Evolutionary conservation across 2,329 filamentous ascomycete genomes (phyloP).

Genomic region (Xylariales sp.): DNA sequence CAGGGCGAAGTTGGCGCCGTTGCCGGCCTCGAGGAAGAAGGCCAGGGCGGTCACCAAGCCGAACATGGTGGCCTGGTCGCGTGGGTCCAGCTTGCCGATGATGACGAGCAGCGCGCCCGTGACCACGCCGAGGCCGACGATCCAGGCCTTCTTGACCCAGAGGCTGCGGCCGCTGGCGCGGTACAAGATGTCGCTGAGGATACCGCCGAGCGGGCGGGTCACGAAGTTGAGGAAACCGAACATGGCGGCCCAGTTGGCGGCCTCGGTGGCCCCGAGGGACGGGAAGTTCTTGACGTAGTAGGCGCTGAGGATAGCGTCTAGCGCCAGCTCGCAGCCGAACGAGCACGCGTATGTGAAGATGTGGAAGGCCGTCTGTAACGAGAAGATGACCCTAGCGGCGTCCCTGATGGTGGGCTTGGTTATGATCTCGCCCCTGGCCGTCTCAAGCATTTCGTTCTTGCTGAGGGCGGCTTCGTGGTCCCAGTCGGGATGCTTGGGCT

Average conservation of each 20-base stretch:
- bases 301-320: slow-evolving; percentile 55
- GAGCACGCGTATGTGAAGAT: slow-evolving; percentile 57
- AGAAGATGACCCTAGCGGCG: slow-evolving; percentile 39
- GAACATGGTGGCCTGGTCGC: slow-evolving; percentile 61
- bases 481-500: slow-evolving; percentile 15
- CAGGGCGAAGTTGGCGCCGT: slow-evolving; percentile 82
- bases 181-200: slow-evolving; percentile 48
- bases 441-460: slow-evolving; percentile 48
- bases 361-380: slow-evolving; percentile 51
- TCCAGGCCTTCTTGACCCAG: slow-evolving; percentile 52
- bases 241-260: slow-evolving; percentile 64
- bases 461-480: slow-evolving; percentile 44
- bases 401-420: slow-evolving; percentile 53
- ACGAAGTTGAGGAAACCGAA: slow-evolving; percentile 71
- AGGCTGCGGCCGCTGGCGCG: slow-evolving; percentile 26
- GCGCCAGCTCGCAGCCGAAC: slow-evolving; percentile 58
- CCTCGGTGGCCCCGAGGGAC: slow-evolving; percentile 48
- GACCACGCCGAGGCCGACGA: slow-evolving; percentile 56
- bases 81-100: slow-evolving; percentile 60
- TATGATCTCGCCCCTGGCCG: slow-evolving; percentile 47
- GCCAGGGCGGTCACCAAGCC: slow-evolving; percentile 74
- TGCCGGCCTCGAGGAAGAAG: slow-evolving; percentile 79
- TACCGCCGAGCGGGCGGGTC: slow-evolving; percentile 62
- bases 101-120: slow-evolving; percentile 58
- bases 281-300: slow-evolving; percentile 60